phyloP scores from a whole-genome alignment of 2,329 filamentous ascomycete species.

The Talaromyces sp. region DNA sequence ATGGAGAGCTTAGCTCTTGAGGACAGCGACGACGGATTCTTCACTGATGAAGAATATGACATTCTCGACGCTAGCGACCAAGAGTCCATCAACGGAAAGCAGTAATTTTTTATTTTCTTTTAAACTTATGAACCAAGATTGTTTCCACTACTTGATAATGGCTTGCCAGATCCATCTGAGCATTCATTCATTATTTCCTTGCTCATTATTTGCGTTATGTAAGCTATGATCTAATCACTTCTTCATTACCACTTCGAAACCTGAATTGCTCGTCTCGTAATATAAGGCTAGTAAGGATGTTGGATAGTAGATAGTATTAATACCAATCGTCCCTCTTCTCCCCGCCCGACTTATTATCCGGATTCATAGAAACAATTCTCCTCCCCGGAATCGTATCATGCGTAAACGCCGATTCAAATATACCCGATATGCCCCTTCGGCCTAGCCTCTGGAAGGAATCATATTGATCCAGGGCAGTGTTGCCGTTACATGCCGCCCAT shows the following conservation, averaged over 20 bases:
- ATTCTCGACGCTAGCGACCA: constrained; percentile 93
- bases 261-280: neutral
- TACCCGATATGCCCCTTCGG: constrained; percentile 55
- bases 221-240: constrained; percentile 8
- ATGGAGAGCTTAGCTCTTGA: constrained; percentile 28
- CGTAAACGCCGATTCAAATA: constrained; percentile 56
- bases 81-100: constrained; percentile 59
- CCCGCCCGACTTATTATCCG: constrained; percentile 50
- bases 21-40: constrained; percentile 65
- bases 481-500: constrained; percentile 53
- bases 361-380: constrained; percentile 58
- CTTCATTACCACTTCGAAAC: neutral
- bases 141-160: neutral
- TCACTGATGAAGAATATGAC: constrained; percentile 98
- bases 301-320: constrained; percentile 30
- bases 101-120: neutral
- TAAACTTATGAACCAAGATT: neutral
- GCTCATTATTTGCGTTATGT: constrained; percentile 8
- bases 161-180: neutral
- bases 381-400: constrained; percentile 55
- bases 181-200: neutral
- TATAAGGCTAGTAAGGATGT: neutral
- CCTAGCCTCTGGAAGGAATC: constrained; percentile 55
- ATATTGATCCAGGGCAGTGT: constrained; percentile 31
- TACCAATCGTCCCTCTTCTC: constrained; percentile 60